Base-by-base conservation (phyloP, 2,329 filamentous ascomycete genomes). In the Penicillium decumbens region DNA sequence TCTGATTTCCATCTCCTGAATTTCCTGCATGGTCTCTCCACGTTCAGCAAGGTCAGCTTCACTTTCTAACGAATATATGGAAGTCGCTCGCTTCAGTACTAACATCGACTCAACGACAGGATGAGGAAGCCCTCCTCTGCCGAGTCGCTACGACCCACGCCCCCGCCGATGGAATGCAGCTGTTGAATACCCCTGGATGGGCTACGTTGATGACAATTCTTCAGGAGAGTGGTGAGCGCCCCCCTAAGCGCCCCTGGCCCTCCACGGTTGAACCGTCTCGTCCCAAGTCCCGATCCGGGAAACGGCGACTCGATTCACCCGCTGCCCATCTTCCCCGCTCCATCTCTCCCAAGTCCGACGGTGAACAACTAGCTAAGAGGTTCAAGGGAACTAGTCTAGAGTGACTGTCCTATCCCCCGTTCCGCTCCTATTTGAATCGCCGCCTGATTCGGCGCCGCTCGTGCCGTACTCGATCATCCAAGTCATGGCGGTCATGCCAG, bases 1-100 rank as follows among this genome's bases (percentile, higher is more conserved):
- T 95, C 91, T 6, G 91, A 97, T 71, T 98, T 98, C 70, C 93
- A 98, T 67, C 78, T 97, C 13, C 78, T 98, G n/a, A 87, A 83
- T 71, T 97, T 89, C 72, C 77, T 98, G 51, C 86, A 88, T 64
- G 80, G 81, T 38, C 82, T 95, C 72, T 85, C 84, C 37, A 84
- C 95, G 33, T 77, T 98, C 33, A 89, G 82, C 68, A 89, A 95
- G 84, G 93, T 95, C 75, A 64, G 77, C 70, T 29, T 25, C 25
- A 30, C 53, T 52, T 35, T 24, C 6, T 8, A 2, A n/a, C 7
- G 28, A 2, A 24, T 8, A 6, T 8, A 18, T 13, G 10, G 20
- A 4, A 20, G 23, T 30, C 6, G 25, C 13, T 23, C 29, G 10
- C 8, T 42, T 54, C 51, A 60, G 48, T 44, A 46, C 53, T 62